phyloP scores from a whole-genome alignment of 1,284 basidiomycete species.

The Apiotrichum akiyoshidainum region DNA sequence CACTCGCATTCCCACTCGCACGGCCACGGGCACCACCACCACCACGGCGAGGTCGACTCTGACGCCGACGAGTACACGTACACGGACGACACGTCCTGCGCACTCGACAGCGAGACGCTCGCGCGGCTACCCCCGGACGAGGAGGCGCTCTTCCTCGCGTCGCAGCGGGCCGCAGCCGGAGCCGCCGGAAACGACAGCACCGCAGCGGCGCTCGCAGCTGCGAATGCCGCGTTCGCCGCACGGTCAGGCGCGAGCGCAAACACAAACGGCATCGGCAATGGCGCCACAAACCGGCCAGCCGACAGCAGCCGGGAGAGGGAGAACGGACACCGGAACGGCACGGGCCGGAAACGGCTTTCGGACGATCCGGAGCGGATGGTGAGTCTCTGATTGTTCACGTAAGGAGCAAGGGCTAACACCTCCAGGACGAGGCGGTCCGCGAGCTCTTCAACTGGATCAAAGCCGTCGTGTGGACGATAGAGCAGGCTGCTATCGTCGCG shows the following conservation, averaged over 20 bases:
- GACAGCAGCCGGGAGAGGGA: too few species aligned
- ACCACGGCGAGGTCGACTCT: slow-evolving; percentile 22
- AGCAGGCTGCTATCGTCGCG: slow-evolving; percentile 48
- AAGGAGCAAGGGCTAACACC: neutral
- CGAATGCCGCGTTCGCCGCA: neutral
- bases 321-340: neutral
- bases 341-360: slow-evolving; percentile 21
- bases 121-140: slow-evolving; percentile 1
- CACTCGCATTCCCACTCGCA: neutral
- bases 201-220: neutral
- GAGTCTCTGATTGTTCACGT: slow-evolving; percentile 4
- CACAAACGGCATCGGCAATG: neutral
- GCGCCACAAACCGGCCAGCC: too few species aligned
- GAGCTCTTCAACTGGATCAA: slow-evolving; percentile 52
- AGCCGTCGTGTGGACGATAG: slow-evolving; percentile 50
- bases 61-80: slow-evolving; percentile 26
- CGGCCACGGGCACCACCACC: slow-evolving; percentile 16
- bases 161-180: neutral
- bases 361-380: slow-evolving; percentile 46
- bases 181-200: neutral
- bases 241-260: neutral
- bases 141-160: neutral
- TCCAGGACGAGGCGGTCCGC: slow-evolving; percentile 45
- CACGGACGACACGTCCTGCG: neutral
- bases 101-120: too few species aligned